phyloP scores from a whole-genome alignment of 1,139 yeast genomes.

The Torulaspora pretoriensis region DNA sequence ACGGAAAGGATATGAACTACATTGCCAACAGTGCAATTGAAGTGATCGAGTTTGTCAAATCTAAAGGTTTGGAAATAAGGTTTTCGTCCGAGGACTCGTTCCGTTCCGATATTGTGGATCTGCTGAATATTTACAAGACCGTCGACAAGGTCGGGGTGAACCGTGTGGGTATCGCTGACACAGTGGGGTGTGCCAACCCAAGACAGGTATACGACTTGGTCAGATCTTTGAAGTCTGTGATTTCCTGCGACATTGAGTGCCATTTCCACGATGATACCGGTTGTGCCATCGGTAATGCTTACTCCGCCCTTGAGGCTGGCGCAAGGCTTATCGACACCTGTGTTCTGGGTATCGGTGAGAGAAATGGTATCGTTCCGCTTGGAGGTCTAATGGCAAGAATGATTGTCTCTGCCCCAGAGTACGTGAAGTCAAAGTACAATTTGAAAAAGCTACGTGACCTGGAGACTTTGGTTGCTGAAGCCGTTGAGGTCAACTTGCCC shows the following conservation, averaged over 20 bases:
- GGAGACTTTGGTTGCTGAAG: slow-evolving; percentile 94
- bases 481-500: slow-evolving; percentile 94
- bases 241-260: slow-evolving; percentile 95
- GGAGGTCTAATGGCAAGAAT: slow-evolving; percentile 99
- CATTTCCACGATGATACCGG: slow-evolving; percentile 99
- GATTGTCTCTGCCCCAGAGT: slow-evolving; percentile 98
- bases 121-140: slow-evolving; percentile 90
- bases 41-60: slow-evolving; percentile 95
- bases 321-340: slow-evolving; percentile 93
- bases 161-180: slow-evolving; percentile 98
- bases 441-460: slow-evolving; percentile 92
- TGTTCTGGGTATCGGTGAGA: slow-evolving; percentile 96
- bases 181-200: slow-evolving; percentile 98
- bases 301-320: slow-evolving; percentile 97
- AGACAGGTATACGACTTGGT: slow-evolving; percentile 97
- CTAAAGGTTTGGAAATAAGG: slow-evolving; percentile 94
- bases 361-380: slow-evolving; percentile 96
- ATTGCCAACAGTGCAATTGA: slow-evolving; percentile 95
- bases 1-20: slow-evolving; percentile 98
- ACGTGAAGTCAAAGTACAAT: slow-evolving; percentile 91
- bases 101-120: slow-evolving; percentile 93
- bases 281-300: slow-evolving; percentile 97
- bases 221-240: slow-evolving; percentile 87
- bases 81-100: slow-evolving; percentile 96
- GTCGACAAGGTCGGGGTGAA: slow-evolving; percentile 97